A percentile compares a stretch with the other conserved stretches of the same genome.
These are phyloP conservation scores for Suhomyces terraborum DNA, from an alignment of 1,139 yeast genomes.

Conservation along the genomic window DNA sequence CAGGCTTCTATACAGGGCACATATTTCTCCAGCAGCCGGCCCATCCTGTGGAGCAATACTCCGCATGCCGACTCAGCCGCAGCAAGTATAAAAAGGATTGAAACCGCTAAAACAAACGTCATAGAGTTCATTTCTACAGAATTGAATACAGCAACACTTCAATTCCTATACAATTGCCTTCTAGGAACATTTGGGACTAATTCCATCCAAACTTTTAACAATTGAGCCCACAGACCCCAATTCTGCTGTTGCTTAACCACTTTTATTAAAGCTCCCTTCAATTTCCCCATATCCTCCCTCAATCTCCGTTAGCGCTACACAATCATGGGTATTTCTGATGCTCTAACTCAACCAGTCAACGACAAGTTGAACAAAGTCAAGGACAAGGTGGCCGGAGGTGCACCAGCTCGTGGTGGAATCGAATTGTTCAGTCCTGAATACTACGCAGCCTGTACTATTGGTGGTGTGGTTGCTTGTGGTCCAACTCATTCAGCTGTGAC, in stretches of 20 bases:
- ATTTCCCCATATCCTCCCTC: too few relatives aligned
- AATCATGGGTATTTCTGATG: conserved; percentile 26
- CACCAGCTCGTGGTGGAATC: conserved; percentile 31
- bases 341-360: conserved; percentile 35
- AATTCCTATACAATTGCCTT: not conserved
- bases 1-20: not conserved
- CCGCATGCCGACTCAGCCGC: conserved; percentile 6
- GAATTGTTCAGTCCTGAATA: conserved; percentile 68
- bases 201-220: not conserved
- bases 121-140: conserved; percentile 2
- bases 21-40: not conserved
- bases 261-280: not conserved
- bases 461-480: conserved; percentile 92
- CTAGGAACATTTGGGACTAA: not conserved
- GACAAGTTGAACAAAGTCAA: conserved; percentile 28
- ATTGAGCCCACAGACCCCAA: not conserved
- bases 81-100: conserved; percentile 8
- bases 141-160: not conserved
- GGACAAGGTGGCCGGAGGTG: conserved; percentile 19
- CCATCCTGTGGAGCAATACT: conserved; percentile 4
- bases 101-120: not conserved
- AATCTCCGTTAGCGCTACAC: too few relatives aligned
- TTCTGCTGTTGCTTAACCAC: not conserved
- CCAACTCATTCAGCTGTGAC: conserved; percentile 93
- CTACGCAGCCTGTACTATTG: conserved; percentile 81